These are phyloP conservation scores for Uronychia binucleata DNA, from an alignment of 73 alveolate genomes.

Conservation along the genomic window DNA sequence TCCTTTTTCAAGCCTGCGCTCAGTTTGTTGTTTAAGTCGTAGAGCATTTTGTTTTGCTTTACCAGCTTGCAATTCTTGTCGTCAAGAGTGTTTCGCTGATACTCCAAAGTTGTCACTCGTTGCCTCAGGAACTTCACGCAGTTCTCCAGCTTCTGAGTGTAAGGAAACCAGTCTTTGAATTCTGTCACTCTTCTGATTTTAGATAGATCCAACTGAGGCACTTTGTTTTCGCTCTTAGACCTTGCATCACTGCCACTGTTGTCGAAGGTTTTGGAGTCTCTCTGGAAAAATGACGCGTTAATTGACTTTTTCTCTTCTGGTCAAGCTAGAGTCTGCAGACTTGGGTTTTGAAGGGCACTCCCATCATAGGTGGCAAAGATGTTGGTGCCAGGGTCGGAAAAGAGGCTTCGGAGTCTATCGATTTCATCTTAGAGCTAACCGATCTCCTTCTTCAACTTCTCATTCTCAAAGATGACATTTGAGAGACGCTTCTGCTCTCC, in stretches of 20 bases:
- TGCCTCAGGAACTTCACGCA: conserved; percentile 38
- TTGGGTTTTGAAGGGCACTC: neutral
- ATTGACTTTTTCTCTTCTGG: neutral
- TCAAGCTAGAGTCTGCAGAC: neutral
- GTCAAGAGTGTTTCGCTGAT: neutral
- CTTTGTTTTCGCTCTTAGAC: neutral
- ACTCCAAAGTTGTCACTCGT: conserved; percentile 9
- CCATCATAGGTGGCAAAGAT: neutral
- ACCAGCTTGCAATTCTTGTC: neutral
- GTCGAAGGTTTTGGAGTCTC: neutral
- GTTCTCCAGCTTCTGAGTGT: conserved; percentile 41
- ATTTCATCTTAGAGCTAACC: neutral
- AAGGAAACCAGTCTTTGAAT: conserved; percentile 52
- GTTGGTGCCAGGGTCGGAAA: neutral
- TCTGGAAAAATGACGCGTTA: neutral
- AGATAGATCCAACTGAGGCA: conserved; percentile 31
- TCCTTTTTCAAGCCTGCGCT: neutral
- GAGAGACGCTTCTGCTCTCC: neutral
- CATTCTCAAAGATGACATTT: neutral
- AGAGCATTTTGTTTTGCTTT: neutral
- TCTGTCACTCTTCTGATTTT: conserved; percentile 30
- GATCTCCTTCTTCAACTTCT: neutral
- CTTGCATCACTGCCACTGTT: neutral
- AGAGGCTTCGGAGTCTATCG: neutral
- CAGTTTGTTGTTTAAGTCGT: neutral